Conservation (phyloP, 176 grass and related monocot species). For the Pontederia paniculata region DNA sequence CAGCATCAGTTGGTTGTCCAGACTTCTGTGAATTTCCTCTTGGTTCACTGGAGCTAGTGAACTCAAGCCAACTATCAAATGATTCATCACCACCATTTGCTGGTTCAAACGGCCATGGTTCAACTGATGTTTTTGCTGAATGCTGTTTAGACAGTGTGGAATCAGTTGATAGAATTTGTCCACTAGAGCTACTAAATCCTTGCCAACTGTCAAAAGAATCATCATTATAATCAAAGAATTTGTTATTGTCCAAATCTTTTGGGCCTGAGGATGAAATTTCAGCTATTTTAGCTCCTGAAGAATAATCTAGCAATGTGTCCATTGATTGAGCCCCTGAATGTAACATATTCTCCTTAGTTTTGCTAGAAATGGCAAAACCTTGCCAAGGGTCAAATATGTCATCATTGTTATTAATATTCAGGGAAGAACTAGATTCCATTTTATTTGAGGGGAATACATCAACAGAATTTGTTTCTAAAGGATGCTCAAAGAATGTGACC, state of each 20-base stretch:
- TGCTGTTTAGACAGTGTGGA: background rate
- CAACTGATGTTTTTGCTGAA: constrained; percentile 6
- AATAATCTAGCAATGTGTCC: constrained; percentile 32
- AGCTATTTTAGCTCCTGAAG: constrained; percentile 21
- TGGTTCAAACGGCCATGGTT: background rate
- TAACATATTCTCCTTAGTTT: constrained; percentile 8
- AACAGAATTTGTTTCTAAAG: constrained; percentile 25
- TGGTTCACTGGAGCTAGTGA: background rate
- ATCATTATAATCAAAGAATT: constrained; percentile 8
- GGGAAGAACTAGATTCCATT: constrained; percentile 24
- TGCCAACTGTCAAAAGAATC: constrained; percentile 55
- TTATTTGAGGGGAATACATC: constrained; percentile 24
- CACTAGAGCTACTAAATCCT: constrained; percentile 25
- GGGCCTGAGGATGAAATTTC: constrained; percentile 18
- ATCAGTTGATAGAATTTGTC: background rate
- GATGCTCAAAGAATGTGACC: constrained; percentile 6
- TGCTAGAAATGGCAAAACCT: constrained; percentile 31
- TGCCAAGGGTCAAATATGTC: constrained; percentile 54
- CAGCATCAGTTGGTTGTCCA: background rate
- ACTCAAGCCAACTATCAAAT: constrained; percentile 18
- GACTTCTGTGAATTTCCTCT: background rate
- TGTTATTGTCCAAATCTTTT: constrained; percentile 11
- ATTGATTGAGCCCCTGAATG: background rate
- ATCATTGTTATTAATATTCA: constrained; percentile 26
- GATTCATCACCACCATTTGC: constrained; percentile 26